Conservation (phyloP, 2,329 filamentous ascomycete genomes). For the Alternaria burnsii region DNA sequence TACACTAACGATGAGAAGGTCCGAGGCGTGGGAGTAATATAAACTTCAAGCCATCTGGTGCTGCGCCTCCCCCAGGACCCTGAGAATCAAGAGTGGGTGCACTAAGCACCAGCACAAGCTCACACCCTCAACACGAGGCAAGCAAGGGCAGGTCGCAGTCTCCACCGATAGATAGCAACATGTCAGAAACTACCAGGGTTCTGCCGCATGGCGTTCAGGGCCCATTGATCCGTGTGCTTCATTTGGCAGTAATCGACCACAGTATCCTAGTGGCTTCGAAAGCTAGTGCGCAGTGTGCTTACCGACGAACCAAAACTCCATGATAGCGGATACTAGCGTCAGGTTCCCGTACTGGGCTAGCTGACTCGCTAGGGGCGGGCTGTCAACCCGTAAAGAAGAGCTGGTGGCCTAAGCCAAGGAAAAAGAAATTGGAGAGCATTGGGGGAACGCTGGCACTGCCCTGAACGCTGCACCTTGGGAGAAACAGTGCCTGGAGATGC, state of each 20-base stretch:
- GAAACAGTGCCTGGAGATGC: background rate
- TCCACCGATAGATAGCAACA: constrained; percentile 10
- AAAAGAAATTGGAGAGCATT: constrained; percentile 1
- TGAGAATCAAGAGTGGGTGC: constrained; percentile 5
- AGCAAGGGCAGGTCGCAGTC: constrained; percentile 10
- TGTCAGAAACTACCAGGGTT: constrained; percentile 4
- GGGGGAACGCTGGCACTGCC: background rate
- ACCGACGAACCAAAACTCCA: constrained; percentile 11
- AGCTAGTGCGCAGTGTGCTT: constrained; percentile 6
- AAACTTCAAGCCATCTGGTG: constrained; percentile 4
- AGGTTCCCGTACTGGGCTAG: constrained; percentile 1
- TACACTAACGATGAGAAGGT: background rate
- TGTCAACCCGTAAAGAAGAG: background rate
- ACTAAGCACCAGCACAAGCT: background rate
- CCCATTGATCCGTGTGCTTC: constrained; percentile 1
- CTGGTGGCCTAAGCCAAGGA: background rate
- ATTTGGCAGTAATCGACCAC: constrained; percentile 6
- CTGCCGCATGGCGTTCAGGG: constrained; percentile 5
- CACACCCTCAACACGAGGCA: constrained; percentile 1
- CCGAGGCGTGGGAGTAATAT: background rate
- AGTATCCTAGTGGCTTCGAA: constrained; percentile 7
- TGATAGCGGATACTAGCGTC: constrained; percentile 8
- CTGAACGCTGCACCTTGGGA: background rate
- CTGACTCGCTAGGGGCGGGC: constrained; percentile 9
- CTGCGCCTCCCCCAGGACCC: constrained; percentile 1